Percentiles rank a stretch among this genome's conserved stretches.
phyloP scores from a whole-genome alignment of 2,329 filamentous ascomycete species.

The Amauroascus verrucosus region DNA sequence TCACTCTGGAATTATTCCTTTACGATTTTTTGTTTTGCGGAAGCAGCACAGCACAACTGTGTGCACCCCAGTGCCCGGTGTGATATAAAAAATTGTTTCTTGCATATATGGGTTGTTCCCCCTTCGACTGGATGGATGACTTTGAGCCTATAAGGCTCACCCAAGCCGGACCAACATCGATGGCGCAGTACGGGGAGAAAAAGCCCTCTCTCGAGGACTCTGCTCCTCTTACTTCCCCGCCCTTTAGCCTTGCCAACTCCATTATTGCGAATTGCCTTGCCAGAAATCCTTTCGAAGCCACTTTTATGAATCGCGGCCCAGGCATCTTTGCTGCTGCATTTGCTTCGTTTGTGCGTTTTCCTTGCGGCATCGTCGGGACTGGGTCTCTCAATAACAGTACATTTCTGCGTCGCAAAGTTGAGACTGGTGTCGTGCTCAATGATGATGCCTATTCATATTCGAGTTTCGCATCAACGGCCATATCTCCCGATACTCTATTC shows the following conservation, averaged over 20 bases:
- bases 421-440: neutral
- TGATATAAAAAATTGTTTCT: neutral
- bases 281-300: neutral
- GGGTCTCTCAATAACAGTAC: neutral
- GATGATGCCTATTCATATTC: conserved; percentile 6
- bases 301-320: conserved; percentile 4
- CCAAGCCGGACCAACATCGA: neutral
- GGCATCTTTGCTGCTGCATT: conserved; percentile 7
- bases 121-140: neutral
- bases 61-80: neutral
- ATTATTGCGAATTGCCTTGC: conserved; percentile 8
- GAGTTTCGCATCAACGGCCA: conserved; percentile 4
- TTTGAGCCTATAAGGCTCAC: neutral
- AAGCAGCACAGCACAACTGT: neutral
- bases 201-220: conserved; percentile 1
- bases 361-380: neutral
- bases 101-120: neutral
- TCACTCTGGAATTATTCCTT: neutral
- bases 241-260: conserved; percentile 1
- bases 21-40: neutral
- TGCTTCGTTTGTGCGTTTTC: neutral
- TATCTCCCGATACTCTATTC: neutral
- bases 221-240: neutral
- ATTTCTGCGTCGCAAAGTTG: neutral
- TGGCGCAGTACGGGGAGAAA: neutral